phyloP scores from a whole-genome alignment of 441 rosid genomes.

The Adansonia grandidieri region DNA sequence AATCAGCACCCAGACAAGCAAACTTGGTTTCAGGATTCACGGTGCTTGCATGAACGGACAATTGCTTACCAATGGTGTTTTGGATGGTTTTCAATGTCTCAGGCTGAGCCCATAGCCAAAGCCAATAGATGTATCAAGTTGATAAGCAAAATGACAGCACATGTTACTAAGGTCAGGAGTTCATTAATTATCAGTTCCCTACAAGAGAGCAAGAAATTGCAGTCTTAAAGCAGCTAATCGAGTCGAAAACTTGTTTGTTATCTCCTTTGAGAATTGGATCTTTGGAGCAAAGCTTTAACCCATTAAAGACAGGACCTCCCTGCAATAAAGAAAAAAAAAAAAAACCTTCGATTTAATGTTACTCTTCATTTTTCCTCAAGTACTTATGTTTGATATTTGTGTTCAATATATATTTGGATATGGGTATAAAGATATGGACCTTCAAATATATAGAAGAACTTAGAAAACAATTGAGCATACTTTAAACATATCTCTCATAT shows the following conservation, averaged over 20 bases:
- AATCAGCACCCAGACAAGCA: conserved; percentile 71
- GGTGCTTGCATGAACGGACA: conserved; percentile 53
- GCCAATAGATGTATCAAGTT: background rate
- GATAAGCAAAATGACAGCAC: background rate
- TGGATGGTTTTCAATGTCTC: conserved; percentile 61
- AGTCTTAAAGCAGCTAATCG: conserved; percentile 38
- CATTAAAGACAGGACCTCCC: conserved; percentile 38
- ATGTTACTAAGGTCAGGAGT: too few relatives aligned
- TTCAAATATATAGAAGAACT: too few relatives aligned
- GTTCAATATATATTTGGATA: too few relatives aligned
- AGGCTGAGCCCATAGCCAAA: conserved; percentile 39
- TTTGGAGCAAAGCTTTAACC: conserved; percentile 40
- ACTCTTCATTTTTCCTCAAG: too few relatives aligned
- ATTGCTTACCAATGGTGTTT: conserved; percentile 61
- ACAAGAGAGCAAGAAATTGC: conserved; percentile 54
- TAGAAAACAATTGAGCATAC: too few relatives aligned
- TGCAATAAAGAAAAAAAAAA: conserved; percentile 34
- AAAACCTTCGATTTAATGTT: too few relatives aligned
- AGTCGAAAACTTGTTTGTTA: conserved; percentile 25
- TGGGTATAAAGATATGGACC: too few relatives aligned
- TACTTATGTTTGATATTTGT: too few relatives aligned
- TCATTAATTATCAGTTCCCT: conserved; percentile 25
- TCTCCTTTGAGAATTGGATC: conserved; percentile 36
- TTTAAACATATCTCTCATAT: too few relatives aligned
- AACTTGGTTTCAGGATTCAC: conserved; percentile 65